phyloP scores from a whole-genome alignment of 2,329 filamentous ascomycete genomes.

The Apiospora rasikravindrae region DNA sequence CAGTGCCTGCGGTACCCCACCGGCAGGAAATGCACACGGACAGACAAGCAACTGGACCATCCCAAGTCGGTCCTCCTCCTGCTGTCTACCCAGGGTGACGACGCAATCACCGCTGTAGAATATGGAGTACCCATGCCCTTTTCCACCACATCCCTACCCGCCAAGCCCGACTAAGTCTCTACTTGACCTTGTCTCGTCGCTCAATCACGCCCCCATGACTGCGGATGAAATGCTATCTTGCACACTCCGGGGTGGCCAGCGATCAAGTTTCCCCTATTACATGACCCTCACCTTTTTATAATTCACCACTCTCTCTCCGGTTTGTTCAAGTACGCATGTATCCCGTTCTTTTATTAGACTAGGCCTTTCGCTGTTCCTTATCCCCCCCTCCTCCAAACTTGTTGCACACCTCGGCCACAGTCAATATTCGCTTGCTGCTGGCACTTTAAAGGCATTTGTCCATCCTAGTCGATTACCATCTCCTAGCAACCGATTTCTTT shows the following conservation, averaged over 20 bases:
- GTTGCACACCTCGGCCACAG: slow-evolving; percentile 7
- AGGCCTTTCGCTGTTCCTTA: background rate
- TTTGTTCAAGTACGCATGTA: background rate
- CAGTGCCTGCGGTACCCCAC: background rate
- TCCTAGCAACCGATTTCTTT: background rate
- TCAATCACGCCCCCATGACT: slow-evolving; percentile 12
- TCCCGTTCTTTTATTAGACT: slow-evolving; percentile 11
- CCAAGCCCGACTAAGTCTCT: background rate
- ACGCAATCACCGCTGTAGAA: slow-evolving; percentile 7
- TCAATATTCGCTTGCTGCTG: slow-evolving; percentile 1
- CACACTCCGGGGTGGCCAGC: slow-evolving; percentile 2
- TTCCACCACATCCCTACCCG: slow-evolving; percentile 10
- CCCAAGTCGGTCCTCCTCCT: background rate
- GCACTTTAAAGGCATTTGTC: background rate
- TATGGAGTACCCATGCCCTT: slow-evolving; percentile 6
- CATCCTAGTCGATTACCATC: background rate
- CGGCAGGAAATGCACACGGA: slow-evolving; percentile 3
- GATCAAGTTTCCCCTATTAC: slow-evolving; percentile 13
- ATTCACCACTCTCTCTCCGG: background rate
- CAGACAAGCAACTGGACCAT: background rate
- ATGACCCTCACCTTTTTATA: background rate
- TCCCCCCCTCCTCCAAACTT: background rate
- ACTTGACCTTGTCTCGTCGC: slow-evolving; percentile 8
- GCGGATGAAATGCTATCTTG: slow-evolving; percentile 14
- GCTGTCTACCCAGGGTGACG: background rate